Evolutionary conservation across 495 filamentous ascomycete species (phyloP).

Genomic region (Aspergillus cristatus): DNA sequence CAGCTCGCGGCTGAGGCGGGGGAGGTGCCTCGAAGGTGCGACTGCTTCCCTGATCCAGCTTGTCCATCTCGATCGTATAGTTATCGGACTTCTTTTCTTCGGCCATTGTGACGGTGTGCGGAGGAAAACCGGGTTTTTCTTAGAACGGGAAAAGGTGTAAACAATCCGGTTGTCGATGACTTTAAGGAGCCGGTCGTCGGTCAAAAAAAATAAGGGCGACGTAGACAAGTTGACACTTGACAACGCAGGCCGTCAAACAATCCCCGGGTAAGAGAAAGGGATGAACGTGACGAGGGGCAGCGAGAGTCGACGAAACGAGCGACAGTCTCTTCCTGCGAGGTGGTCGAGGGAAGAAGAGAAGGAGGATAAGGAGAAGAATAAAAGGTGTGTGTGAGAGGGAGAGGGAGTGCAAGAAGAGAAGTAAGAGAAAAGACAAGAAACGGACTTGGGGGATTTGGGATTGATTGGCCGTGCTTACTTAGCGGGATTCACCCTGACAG

Average conservation of each 20-base stretch:
- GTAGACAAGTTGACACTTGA: too few species aligned
- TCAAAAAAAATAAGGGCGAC: too few species aligned
- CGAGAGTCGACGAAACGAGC: too few species aligned
- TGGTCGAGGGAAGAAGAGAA: too few species aligned
- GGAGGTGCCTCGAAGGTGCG: conserved; percentile 41
- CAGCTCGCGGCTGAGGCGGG: conserved; percentile 26
- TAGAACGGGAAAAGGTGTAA: too few species aligned
- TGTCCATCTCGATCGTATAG: conserved; percentile 62
- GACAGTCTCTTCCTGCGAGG: too few species aligned
- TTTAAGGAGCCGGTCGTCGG: too few species aligned
- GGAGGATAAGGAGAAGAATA: neutral
- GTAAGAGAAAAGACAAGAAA: neutral
- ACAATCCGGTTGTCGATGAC: too few species aligned
- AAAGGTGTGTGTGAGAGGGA: conserved; percentile 1
- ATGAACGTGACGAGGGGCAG: too few species aligned
- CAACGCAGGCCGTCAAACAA: too few species aligned
- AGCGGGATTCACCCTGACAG: neutral
- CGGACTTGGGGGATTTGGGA: neutral
- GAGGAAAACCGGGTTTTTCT: too few species aligned
- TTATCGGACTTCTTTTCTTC: conserved; percentile 86
- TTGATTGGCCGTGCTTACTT: neutral
- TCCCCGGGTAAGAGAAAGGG: too few species aligned
- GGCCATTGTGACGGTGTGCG: conserved; percentile 37
- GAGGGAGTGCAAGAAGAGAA: conserved; percentile 1
- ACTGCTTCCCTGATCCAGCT: conserved; percentile 52